phyloP scores from a whole-genome alignment of 164 flowering plant genomes.

The Magnolia officinalis region DNA sequence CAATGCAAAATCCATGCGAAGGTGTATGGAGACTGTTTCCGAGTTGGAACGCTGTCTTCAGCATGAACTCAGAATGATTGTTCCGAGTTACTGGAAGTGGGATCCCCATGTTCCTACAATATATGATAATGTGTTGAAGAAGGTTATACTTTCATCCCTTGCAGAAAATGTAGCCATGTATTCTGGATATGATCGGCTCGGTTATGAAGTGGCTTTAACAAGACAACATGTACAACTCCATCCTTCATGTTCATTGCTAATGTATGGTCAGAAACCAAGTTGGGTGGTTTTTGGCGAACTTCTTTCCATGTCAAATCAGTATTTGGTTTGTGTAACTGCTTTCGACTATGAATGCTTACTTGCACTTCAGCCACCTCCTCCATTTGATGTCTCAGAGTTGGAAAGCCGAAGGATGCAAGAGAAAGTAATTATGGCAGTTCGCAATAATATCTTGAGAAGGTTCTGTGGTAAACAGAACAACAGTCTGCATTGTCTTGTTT shows the following conservation, averaged over 20 bases:
- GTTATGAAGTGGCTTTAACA: slow-evolving; percentile 82
- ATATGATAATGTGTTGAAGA: slow-evolving; percentile 53
- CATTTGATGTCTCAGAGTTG: slow-evolving; percentile 50
- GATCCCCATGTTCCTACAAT: slow-evolving; percentile 38
- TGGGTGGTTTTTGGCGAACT: slow-evolving; percentile 94
- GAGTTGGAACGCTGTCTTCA: slow-evolving; percentile 73
- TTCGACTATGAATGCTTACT: slow-evolving; percentile 54
- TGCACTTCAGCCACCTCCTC: slow-evolving; percentile 52
- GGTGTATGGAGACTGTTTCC: slow-evolving; percentile 73
- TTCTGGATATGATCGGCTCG: slow-evolving; percentile 79
- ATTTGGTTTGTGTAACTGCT: slow-evolving; percentile 85
- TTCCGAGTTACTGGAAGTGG: slow-evolving; percentile 83
- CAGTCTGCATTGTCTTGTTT: slow-evolving; percentile 41
- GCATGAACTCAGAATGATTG: slow-evolving; percentile 51
- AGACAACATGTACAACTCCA: slow-evolving; percentile 74
- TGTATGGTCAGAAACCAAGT: slow-evolving; percentile 62
- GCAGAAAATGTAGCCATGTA: slow-evolving; percentile 84
- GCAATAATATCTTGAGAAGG: slow-evolving; percentile 51
- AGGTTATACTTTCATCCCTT: slow-evolving; percentile 65
- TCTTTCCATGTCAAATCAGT: slow-evolving; percentile 50
- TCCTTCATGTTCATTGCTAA: slow-evolving; percentile 81
- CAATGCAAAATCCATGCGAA: slow-evolving; percentile 86
- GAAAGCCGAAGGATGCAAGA: slow-evolving; percentile 44
- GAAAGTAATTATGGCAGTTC: slow-evolving; percentile 48
- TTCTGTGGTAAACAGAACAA: slow-evolving; percentile 74